Base-by-base conservation (phyloP, 2,329 filamentous ascomycete species). In the Pseudogymnoascus destructans region DNA sequence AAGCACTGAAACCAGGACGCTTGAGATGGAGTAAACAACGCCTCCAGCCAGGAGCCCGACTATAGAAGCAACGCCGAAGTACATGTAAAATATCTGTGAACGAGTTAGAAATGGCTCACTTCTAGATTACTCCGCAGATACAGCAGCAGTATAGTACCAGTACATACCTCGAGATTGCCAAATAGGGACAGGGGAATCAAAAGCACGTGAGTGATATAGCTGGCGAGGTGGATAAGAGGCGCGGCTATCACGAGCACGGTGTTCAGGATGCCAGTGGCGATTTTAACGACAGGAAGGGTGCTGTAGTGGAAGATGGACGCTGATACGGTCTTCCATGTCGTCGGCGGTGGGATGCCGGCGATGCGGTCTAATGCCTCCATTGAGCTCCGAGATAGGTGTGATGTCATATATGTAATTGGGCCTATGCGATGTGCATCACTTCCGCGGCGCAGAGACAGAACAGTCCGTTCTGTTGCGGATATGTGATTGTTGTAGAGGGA, bases 41-140 rank as follows among this genome's bases (percentile, higher is more conserved):
- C 82, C 69, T 57, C 86, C 87, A 25, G 82, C 73, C 9, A 80
- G 56, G 57, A 84, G 71, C n/a, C 88, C 88, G 57, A 89, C 75
- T 15, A 87, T 70, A 30, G 80, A 77, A 6, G 87, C 88, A 21
- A 82, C 77, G 55, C 82, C 82, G 52, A 90, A 74, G 65, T 77
- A 85, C 66, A 67, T 64, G 58, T 70, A 69, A 17, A 74, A 60
- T 54, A 71, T 72, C 75, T 77, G 59, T 13, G 33, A 25, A 25
- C 58, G 40, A 57, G 58, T 63, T 57, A 55, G 23, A 49, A 25
- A 25, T 8, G 10, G 19, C 4, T 23, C 19, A 7, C 17, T 21
- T 54, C 38, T 40, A 17, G 33, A 57, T 7, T 8, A 61, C 60
- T 38, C 61, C 59, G 23, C 33, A 65, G 63, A 56, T 60, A 61